Conservation (phyloP, 306 rosid genomes). For the Sesbania bispinosa region DNA sequence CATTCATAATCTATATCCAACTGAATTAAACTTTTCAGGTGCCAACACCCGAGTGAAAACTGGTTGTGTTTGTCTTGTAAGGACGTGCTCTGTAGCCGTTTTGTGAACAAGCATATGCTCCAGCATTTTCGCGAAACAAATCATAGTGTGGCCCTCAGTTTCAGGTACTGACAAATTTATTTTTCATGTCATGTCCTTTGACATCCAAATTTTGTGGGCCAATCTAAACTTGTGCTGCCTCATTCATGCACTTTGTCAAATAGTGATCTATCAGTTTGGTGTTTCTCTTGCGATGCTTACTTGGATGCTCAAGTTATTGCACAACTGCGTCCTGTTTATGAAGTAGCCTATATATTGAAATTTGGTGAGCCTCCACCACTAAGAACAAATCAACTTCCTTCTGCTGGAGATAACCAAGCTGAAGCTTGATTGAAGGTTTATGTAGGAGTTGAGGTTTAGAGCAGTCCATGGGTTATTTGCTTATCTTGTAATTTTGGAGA, state of each 20-base stretch:
- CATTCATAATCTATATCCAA: neutral
- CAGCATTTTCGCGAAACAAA: conserved; percentile 42
- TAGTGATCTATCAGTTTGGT: conserved; percentile 88
- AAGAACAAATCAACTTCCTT: conserved; percentile 13
- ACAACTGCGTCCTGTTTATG: conserved; percentile 57
- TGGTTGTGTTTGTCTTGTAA: conserved; percentile 82
- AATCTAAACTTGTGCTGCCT: neutral
- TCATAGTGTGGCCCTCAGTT: conserved; percentile 71
- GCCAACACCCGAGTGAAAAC: conserved; percentile 73
- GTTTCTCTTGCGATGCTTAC: conserved; percentile 82
- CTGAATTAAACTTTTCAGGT: conserved; percentile 29
- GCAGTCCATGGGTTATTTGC: neutral
- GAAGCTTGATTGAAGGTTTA: conserved; percentile 14
- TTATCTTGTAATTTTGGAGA: neutral
- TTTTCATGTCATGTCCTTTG: neutral
- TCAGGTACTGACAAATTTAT: conserved; percentile 38
- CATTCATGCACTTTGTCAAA: neutral
- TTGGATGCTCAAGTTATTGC: conserved; percentile 72
- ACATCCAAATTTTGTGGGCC: neutral
- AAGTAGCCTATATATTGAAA: conserved; percentile 60
- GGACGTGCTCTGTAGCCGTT: conserved; percentile 76
- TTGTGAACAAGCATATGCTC: conserved; percentile 88
- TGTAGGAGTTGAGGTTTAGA: neutral
- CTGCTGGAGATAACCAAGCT: conserved; percentile 1
- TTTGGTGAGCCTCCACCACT: conserved; percentile 61